These are phyloP conservation scores for Trichomonascaceae sp. DNA, from an alignment of 1,139 yeast species.

Conservation along the genomic window DNA sequence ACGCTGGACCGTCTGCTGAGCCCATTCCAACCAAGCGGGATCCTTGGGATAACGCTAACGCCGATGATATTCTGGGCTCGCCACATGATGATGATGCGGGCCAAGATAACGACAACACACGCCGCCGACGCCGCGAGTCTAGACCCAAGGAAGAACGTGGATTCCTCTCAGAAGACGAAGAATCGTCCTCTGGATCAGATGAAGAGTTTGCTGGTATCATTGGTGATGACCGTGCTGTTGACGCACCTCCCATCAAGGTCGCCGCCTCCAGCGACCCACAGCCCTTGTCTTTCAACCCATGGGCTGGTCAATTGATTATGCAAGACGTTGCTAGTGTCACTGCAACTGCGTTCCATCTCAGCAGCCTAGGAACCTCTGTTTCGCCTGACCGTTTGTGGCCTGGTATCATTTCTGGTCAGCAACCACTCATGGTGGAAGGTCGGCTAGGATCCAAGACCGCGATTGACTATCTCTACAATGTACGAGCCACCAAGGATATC, in stretches of 20 bases:
- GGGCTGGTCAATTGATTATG: constrained; percentile 47
- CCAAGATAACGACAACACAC: too few relatives aligned
- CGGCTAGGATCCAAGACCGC: constrained; percentile 44
- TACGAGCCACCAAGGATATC: constrained; percentile 37
- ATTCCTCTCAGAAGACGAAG: too few relatives aligned
- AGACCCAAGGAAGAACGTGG: too few relatives aligned
- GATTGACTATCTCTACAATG: constrained; percentile 40
- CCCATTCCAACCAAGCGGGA: too few relatives aligned
- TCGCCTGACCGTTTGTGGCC: neutral
- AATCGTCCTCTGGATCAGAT: too few relatives aligned
- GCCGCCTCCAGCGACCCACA: constrained; percentile 16
- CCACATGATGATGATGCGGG: too few relatives aligned
- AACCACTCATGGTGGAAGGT: constrained; percentile 45
- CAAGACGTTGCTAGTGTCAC: constrained; percentile 41
- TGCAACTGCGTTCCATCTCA: constrained; percentile 33
- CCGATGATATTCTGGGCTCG: too few relatives aligned
- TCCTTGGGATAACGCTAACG: too few relatives aligned
- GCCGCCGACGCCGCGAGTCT: too few relatives aligned
- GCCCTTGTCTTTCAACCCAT: constrained; percentile 17
- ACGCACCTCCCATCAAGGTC: constrained; percentile 3
- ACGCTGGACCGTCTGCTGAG: too few relatives aligned
- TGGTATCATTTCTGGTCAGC: neutral
- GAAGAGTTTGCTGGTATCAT: too few relatives aligned
- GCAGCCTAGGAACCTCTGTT: constrained; percentile 24
- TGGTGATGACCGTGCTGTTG: too few relatives aligned